These are phyloP conservation scores for Cyclotella baltica DNA, from an alignment of 108 stramenopile genomes.

Conservation along the genomic window DNA sequence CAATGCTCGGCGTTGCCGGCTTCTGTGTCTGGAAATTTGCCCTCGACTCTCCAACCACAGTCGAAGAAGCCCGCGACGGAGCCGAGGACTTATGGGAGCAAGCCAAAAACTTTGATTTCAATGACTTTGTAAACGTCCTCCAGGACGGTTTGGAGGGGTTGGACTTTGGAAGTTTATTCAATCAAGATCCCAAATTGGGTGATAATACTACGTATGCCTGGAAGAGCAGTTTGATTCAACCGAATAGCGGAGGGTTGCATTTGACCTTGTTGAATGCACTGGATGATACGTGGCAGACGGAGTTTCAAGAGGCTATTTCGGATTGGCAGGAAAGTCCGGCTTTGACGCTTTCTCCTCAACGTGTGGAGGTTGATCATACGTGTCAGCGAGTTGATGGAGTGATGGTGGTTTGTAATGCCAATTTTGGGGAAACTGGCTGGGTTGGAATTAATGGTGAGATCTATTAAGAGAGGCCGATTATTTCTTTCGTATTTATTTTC, in stretches of 20 bases:
- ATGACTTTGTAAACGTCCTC: constrained; percentile 50
- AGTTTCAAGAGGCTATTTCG: constrained; percentile 58
- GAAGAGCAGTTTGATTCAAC: constrained; percentile 38
- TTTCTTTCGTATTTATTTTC: too few relatives aligned
- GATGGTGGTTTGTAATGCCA: constrained; percentile 78
- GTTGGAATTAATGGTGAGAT: constrained; percentile 82
- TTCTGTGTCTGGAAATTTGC: constrained; percentile 29
- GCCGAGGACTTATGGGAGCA: constrained; percentile 23
- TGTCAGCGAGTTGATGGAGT: constrained; percentile 53
- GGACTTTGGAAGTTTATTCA: constrained; percentile 43
- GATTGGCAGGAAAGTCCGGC: constrained; percentile 78
- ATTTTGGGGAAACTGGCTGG: constrained; percentile 81
- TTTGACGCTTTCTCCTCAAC: constrained; percentile 45
- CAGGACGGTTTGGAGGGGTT: constrained; percentile 31
- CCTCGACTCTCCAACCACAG: constrained; percentile 11
- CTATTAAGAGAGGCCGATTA: too few relatives aligned
- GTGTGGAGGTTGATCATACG: constrained; percentile 44
- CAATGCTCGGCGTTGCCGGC: constrained; percentile 15
- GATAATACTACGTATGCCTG: constrained; percentile 66
- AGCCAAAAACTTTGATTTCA: constrained; percentile 33
- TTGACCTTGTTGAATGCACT: constrained; percentile 65
- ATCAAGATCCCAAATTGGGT: constrained; percentile 60
- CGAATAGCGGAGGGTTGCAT: constrained; percentile 58
- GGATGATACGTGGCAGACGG: constrained; percentile 67
- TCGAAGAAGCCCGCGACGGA: constrained; percentile 23